Evolutionary conservation across 345 rosid genomes (phyloP).

Genomic region (Gossypium sturtianum): DNA sequence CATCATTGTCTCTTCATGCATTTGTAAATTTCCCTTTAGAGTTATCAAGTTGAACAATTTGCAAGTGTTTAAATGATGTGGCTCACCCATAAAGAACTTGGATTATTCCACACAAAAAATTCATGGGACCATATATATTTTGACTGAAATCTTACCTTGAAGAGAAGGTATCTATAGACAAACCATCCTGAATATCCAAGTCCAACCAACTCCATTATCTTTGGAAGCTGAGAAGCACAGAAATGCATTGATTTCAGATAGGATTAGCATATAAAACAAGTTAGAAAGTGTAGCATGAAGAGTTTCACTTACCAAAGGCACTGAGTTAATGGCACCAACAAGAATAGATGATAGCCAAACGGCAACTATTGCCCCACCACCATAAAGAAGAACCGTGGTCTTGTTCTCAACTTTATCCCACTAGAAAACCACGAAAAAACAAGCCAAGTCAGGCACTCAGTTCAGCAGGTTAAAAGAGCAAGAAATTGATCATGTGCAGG

Average conservation of each 20-base stretch:
- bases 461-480: neutral
- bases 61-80: neutral
- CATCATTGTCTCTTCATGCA: neutral
- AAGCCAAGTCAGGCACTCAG: slow-evolving; percentile 7
- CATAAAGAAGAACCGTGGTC: slow-evolving; percentile 78
- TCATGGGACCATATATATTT: neutral
- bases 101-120: neutral
- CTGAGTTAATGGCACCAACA: slow-evolving; percentile 90
- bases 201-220: slow-evolving; percentile 92
- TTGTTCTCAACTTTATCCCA: slow-evolving; percentile 97
- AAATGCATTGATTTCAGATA: slow-evolving; percentile 7
- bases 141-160: slow-evolving; percentile 49
- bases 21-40: neutral
- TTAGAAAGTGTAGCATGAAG: neutral
- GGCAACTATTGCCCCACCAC: slow-evolving; percentile 92
- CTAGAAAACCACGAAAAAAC: slow-evolving; percentile 27
- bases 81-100: neutral
- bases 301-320: slow-evolving; percentile 65
- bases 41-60: neutral
- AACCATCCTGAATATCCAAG: slow-evolving; percentile 99
- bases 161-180: slow-evolving; percentile 97
- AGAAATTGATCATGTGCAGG: neutral
- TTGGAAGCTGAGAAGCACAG: slow-evolving; percentile 61
- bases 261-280: neutral
- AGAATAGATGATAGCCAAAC: slow-evolving; percentile 84